phyloP scores from a whole-genome alignment of 192 early-diverging fungal genomes.

The Diversispora eburnea region DNA sequence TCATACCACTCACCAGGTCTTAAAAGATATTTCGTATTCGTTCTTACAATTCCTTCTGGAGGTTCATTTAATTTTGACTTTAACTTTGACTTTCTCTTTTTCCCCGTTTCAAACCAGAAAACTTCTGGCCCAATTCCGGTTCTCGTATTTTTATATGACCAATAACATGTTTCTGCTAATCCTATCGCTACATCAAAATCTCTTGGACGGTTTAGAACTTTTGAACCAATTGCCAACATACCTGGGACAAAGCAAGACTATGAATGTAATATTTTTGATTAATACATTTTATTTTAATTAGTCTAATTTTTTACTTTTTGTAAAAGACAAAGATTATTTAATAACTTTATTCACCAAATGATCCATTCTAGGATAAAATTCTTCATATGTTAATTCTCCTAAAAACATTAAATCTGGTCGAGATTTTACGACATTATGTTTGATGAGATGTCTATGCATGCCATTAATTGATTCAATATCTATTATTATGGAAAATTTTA shows the following conservation, averaged over 20 bases:
- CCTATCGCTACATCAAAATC: slow-evolving; percentile 36
- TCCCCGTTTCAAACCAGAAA: slow-evolving; percentile 32
- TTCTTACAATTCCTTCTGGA: slow-evolving; percentile 8
- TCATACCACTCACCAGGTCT: slow-evolving; percentile 45
- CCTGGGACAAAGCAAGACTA: slow-evolving; percentile 58
- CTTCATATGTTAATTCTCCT: slow-evolving; percentile 10
- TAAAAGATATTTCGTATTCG: slow-evolving; percentile 36
- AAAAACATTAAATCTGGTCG: slow-evolving; percentile 30
- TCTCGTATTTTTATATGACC: slow-evolving; percentile 39
- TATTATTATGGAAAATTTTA: slow-evolving; percentile 10
- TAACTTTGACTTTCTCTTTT: slow-evolving; percentile 2
- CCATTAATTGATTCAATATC: slow-evolving; percentile 32
- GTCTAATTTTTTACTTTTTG: background rate
- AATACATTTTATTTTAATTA: slow-evolving; percentile 5
- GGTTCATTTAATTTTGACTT: slow-evolving; percentile 18
- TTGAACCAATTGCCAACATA: slow-evolving; percentile 44
- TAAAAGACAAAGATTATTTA: too few relatives aligned
- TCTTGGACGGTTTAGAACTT: slow-evolving; percentile 39
- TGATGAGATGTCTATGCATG: slow-evolving; percentile 35
- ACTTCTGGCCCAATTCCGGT: slow-evolving; percentile 55
- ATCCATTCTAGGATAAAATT: background rate
- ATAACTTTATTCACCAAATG: slow-evolving; percentile 8
- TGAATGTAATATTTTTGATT: slow-evolving; percentile 21
- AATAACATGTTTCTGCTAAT: slow-evolving; percentile 48
- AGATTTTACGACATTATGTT: slow-evolving; percentile 9